These are phyloP conservation scores for Scheffersomyces segobiensis DNA, from an alignment of 1,139 yeast genomes.

Conservation along the genomic window DNA sequence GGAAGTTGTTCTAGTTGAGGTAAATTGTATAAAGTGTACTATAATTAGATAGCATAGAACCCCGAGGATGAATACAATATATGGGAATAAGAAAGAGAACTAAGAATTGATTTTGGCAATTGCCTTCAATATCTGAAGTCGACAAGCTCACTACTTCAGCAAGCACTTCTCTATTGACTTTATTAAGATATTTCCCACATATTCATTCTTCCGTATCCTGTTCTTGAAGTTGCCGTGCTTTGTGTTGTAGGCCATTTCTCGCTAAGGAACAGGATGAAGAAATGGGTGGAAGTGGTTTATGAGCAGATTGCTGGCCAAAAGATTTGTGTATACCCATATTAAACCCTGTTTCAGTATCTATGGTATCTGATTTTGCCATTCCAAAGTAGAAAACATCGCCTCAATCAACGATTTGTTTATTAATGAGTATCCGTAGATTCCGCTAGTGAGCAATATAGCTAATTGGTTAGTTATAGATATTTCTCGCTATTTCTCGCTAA, in stretches of 20 bases:
- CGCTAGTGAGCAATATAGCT: neutral
- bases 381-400: too few relatives aligned
- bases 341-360: too few relatives aligned
- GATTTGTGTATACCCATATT: too few relatives aligned
- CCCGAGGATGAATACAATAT: neutral
- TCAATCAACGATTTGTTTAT: too few relatives aligned
- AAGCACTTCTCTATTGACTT: conserved; percentile 86
- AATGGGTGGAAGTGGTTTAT: conserved; percentile 13
- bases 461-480: too few relatives aligned
- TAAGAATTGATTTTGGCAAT: conserved; percentile 51
- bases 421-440: neutral
- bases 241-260: conserved; percentile 16
- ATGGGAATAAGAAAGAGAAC: neutral
- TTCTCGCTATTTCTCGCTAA: neutral
- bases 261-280: conserved; percentile 32
- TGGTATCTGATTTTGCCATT: too few relatives aligned
- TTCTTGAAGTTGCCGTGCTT: conserved; percentile 53
- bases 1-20: conserved; percentile 26
- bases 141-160: conserved; percentile 83
- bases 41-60: neutral
- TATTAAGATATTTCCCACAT: conserved; percentile 87
- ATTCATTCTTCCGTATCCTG: conserved; percentile 83
- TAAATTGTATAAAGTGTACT: too few relatives aligned
- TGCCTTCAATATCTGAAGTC: conserved; percentile 86
- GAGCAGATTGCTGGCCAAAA: neutral